Evolutionary conservation across 2,329 filamentous ascomycete species (phyloP).

Genomic region (Penicillium capsulatum): DNA sequence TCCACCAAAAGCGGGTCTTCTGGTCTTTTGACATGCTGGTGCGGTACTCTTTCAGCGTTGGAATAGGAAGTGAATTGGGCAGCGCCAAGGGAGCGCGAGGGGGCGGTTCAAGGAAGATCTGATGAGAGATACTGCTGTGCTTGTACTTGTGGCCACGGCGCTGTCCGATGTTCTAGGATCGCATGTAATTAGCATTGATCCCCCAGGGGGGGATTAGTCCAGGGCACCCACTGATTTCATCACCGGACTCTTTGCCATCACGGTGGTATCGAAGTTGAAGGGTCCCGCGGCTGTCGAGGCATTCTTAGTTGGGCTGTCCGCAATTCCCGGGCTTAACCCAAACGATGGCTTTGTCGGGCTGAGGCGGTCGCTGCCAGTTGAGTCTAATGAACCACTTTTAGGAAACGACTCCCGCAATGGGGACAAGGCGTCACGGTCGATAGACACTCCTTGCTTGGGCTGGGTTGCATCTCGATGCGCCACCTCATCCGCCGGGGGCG

Average conservation of each 20-base stretch:
- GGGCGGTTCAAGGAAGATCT: constrained; percentile 92
- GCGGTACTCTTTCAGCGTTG: constrained; percentile 82
- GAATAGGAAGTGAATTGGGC: constrained; percentile 85
- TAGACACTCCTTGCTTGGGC: constrained; percentile 28
- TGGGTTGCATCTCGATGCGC: constrained; percentile 19
- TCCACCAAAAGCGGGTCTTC: constrained; percentile 79
- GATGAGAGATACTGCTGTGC: constrained; percentile 91
- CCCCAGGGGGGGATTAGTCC: too few relatives aligned
- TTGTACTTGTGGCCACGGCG: constrained; percentile 96
- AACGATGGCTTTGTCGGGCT: constrained; percentile 37
- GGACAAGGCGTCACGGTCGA: constrained; percentile 47
- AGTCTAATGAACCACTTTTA: constrained; percentile 19
- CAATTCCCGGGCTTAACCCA: constrained; percentile 27
- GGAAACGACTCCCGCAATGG: constrained; percentile 42
- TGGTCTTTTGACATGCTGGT: constrained; percentile 87
- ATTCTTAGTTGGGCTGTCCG: constrained; percentile 27
- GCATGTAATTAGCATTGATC: constrained; percentile 23
- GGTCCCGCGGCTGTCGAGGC: constrained; percentile 49
- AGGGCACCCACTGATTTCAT: constrained; percentile 62
- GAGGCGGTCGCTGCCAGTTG: constrained; percentile 23
- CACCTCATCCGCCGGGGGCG: constrained; percentile 56
- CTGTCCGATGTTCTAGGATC: constrained; percentile 72
- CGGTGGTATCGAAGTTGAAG: constrained; percentile 91
- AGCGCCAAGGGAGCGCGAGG: constrained; percentile 80
- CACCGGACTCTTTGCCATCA: constrained; percentile 68